Percentiles rank a stretch among this genome's conserved stretches.
Conservation (phyloP, 352 stramenopile genomes). For the Globisporangium radiosum region DNA sequence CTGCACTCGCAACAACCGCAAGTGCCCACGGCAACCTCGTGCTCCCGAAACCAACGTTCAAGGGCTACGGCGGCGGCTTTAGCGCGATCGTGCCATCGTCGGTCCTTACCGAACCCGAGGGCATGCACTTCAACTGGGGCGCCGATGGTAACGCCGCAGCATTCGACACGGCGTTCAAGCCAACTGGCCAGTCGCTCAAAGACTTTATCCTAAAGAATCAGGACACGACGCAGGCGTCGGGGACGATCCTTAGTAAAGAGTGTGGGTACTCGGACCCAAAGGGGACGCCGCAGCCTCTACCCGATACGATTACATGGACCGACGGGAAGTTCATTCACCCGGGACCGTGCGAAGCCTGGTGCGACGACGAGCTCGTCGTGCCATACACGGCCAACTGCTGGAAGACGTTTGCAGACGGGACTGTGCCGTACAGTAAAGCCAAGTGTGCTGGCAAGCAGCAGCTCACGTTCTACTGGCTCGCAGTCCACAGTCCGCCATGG, state of each 20-base stretch:
- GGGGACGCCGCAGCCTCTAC: constrained; percentile 8
- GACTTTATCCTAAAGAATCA: constrained; percentile 16
- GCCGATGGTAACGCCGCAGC: constrained; percentile 5
- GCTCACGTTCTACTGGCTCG: constrained; percentile 17
- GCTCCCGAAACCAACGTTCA: constrained; percentile 5
- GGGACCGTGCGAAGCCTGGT: constrained; percentile 12
- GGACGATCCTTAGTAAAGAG: neutral
- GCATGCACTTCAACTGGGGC: constrained; percentile 7
- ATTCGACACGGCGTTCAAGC: constrained; percentile 9
- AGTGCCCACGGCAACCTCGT: constrained; percentile 2
- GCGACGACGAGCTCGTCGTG: constrained; percentile 11
- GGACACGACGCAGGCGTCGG: neutral
- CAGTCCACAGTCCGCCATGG: constrained; percentile 9
- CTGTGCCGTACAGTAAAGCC: constrained; percentile 11
- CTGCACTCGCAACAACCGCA: too few relatives aligned
- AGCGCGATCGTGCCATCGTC: neutral
- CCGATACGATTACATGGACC: constrained; percentile 5
- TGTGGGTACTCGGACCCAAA: constrained; percentile 12
- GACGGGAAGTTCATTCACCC: constrained; percentile 6
- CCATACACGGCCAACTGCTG: constrained; percentile 14
- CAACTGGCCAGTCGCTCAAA: constrained; percentile 6
- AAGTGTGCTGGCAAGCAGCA: constrained; percentile 13
- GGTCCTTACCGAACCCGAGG: constrained; percentile 1
- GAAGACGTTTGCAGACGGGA: constrained; percentile 2
- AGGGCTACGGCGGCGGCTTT: constrained; percentile 5